These are phyloP conservation scores for Botryotinia convoluta DNA, from an alignment of 2,329 filamentous ascomycete genomes.

Conservation along the genomic window DNA sequence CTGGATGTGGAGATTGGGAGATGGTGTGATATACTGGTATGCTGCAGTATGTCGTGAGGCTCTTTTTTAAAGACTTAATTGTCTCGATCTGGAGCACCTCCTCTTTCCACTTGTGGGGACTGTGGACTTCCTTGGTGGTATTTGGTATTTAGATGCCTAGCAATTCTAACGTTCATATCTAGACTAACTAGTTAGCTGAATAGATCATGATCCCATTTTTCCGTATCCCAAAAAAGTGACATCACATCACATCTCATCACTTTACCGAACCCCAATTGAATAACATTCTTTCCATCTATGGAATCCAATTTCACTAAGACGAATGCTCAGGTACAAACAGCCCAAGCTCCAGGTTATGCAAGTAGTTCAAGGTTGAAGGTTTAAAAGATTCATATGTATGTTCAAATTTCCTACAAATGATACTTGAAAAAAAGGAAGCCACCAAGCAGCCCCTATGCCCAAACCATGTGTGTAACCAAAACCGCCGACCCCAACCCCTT, in stretches of 20 bases:
- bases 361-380: background rate
- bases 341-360: background rate
- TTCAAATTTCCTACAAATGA: background rate
- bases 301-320: background rate
- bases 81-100: background rate
- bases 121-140: background rate
- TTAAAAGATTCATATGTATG: background rate
- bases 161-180: background rate
- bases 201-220: background rate
- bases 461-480: constrained; percentile 4
- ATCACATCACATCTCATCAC: background rate
- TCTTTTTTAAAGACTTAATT: background rate
- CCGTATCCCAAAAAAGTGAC: background rate
- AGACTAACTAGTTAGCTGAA: background rate
- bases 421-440: background rate
- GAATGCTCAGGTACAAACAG: background rate
- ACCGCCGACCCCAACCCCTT: background rate
- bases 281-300: background rate
- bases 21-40: background rate
- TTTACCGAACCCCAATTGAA: background rate
- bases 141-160: background rate
- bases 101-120: background rate
- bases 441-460: background rate
- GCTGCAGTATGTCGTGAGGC: background rate
- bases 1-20: background rate